Conservation (phyloP, 768 basidiomycete species). For the Suillus plorans region DNA sequence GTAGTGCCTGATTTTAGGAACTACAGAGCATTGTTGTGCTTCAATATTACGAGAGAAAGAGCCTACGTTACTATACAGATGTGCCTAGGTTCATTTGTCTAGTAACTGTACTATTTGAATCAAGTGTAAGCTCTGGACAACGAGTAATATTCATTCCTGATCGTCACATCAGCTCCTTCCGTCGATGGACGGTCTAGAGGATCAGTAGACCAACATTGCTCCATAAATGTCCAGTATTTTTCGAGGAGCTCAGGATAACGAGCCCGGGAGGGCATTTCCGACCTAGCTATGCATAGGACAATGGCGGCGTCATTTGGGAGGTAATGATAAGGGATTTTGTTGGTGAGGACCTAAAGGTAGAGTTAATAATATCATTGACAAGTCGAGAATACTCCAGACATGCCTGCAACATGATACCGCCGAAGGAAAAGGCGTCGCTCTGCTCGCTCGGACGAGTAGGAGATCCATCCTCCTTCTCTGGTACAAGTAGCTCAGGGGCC, state of each 20-base stretch:
- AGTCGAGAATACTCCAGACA: slow-evolving; percentile 2
- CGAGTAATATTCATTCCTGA: not conserved
- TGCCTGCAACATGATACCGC: slow-evolving; percentile 32
- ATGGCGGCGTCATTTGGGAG: not conserved
- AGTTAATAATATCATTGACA: slow-evolving; percentile 21
- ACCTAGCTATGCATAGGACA: not conserved
- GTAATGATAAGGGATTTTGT: not conserved
- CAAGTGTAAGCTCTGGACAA: not conserved
- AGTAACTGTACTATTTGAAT: not conserved
- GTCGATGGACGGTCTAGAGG: not conserved
- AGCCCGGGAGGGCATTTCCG: not conserved
- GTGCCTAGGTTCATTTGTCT: not conserved
- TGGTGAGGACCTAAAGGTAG: not conserved
- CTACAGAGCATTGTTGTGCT: not conserved
- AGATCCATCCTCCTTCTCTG: slow-evolving; percentile 25
- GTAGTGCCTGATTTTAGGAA: too few relatives aligned
- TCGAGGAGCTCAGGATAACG: not conserved
- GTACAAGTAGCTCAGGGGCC: slow-evolving; percentile 40
- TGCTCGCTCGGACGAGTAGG: slow-evolving; percentile 10
- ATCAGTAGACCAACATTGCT: not conserved
- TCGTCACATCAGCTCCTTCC: not conserved
- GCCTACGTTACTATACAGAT: not conserved
- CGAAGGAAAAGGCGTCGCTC: slow-evolving; percentile 47
- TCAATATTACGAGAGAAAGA: not conserved
- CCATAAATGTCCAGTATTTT: not conserved